Evolutionary conservation across 2,329 filamentous ascomycete genomes (phyloP).

Genomic region (Sclerotinia trifoliorum): DNA sequence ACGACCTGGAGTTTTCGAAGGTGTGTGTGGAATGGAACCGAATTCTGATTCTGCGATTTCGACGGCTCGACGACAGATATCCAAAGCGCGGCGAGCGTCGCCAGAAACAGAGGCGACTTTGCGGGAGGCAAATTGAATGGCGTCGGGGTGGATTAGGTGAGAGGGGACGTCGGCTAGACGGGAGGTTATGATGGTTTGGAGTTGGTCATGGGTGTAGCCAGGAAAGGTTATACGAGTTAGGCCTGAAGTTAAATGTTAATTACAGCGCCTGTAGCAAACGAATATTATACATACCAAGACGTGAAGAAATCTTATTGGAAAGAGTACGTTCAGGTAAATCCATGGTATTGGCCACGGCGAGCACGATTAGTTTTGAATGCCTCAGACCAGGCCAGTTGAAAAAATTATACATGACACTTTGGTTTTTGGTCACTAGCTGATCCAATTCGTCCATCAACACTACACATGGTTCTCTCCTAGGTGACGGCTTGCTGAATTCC

Average conservation of each 20-base stretch:
- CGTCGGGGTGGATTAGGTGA: slow-evolving; percentile 87
- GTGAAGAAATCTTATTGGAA: slow-evolving; percentile 97
- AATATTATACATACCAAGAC: slow-evolving; percentile 51
- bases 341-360: slow-evolving; percentile 99
- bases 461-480: slow-evolving; percentile 88
- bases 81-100: slow-evolving; percentile 85
- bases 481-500: slow-evolving; percentile 89
- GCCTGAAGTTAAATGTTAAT: slow-evolving; percentile 44
- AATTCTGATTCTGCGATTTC: slow-evolving; percentile 83
- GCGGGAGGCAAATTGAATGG: slow-evolving; percentile 90
- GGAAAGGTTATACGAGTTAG: slow-evolving; percentile 95
- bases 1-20: slow-evolving; percentile 55
- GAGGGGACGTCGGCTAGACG: slow-evolving; percentile 84
- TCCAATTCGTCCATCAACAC: slow-evolving; percentile 98
- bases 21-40: slow-evolving; percentile 52
- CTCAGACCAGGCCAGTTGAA: slow-evolving; percentile 97
- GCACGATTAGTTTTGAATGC: slow-evolving; percentile 89
- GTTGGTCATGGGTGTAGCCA: slow-evolving; percentile 93
- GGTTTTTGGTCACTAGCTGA: slow-evolving; percentile 95
- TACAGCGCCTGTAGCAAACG: slow-evolving; percentile 18
- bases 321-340: slow-evolving; percentile 93
- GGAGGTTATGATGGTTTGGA: slow-evolving; percentile 97
- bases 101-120: slow-evolving; percentile 97
- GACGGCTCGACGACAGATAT: slow-evolving; percentile 92
- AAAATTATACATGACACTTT: slow-evolving; percentile 99